A percentile compares a stretch with the other conserved stretches of the same genome.
phyloP scores from a whole-genome alignment of 2,329 filamentous ascomycete genomes.

The Trichoderma sp. region DNA sequence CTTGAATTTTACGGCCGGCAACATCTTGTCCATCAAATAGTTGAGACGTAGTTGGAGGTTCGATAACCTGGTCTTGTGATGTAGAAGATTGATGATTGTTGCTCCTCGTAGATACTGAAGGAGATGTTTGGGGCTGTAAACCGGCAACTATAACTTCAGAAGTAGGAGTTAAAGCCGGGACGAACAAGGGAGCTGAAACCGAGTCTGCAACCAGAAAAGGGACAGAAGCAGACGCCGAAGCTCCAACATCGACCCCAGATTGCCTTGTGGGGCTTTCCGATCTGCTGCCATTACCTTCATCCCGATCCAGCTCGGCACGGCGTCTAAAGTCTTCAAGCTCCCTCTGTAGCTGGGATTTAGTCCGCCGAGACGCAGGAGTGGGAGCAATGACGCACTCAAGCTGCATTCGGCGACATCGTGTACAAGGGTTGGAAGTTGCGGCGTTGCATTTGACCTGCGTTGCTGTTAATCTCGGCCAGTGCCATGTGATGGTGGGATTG shows the following conservation, averaged over 20 bases:
- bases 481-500: not conserved
- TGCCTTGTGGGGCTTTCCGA: constrained; percentile 5
- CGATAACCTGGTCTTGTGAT: not conserved
- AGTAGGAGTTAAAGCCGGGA: not conserved
- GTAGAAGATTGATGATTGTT: not conserved
- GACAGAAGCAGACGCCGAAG: constrained; percentile 1
- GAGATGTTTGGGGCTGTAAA: not conserved
- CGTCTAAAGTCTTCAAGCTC: constrained; percentile 17
- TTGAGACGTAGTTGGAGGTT: not conserved
- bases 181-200: constrained; percentile 1
- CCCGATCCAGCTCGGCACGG: not conserved
- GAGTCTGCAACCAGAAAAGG: not conserved
- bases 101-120: not conserved
- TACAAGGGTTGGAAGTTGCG: not conserved
- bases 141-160: not conserved
- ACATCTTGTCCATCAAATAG: constrained; percentile 15
- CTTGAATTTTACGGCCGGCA: constrained; percentile 3
- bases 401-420: constrained; percentile 21
- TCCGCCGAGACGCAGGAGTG: constrained; percentile 18
- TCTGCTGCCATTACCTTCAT: not conserved
- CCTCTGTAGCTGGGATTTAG: constrained; percentile 17
- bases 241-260: not conserved
- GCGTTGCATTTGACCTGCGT: constrained; percentile 22
- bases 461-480: not conserved
- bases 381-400: constrained; percentile 5